These are phyloP conservation scores for Phoma herbarum DNA, from an alignment of 2,329 filamentous ascomycete species.

Conservation along the genomic window DNA sequence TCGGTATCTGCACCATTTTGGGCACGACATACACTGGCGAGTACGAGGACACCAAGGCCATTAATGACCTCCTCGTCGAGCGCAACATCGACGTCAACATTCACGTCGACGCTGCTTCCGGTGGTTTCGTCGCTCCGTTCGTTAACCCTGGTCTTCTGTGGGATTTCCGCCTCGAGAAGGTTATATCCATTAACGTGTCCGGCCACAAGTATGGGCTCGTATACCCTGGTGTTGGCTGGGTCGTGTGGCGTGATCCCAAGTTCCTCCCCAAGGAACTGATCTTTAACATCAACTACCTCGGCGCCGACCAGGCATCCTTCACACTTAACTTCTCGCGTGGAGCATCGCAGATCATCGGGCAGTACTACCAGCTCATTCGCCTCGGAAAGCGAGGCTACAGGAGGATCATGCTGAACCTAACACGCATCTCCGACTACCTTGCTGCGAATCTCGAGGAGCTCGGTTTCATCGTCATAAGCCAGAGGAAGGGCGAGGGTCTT, in stretches of 20 bases:
- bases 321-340: conserved; percentile 98
- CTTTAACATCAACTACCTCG: conserved; percentile 99
- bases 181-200: conserved; percentile 92
- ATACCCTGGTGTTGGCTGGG: conserved; percentile 94
- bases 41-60: conserved; percentile 87
- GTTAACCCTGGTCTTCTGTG: conserved; percentile 83
- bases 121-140: conserved; percentile 93
- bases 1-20: conserved; percentile 89
- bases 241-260: conserved; percentile 82
- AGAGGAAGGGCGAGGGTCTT: conserved; percentile 78
- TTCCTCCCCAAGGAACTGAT: conserved; percentile 80
- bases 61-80: conserved; percentile 86
- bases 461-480: conserved; percentile 88
- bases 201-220: conserved; percentile 84
- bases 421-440: conserved; percentile 87
- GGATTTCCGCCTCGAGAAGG: conserved; percentile 90
- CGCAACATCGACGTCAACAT: conserved; percentile 82
- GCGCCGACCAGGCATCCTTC: conserved; percentile 93
- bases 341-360: conserved; percentile 91
- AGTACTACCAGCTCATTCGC: conserved; percentile 97
- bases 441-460: conserved; percentile 74
- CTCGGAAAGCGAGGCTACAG: conserved; percentile 92
- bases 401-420: conserved; percentile 93
- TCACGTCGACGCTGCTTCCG: conserved; percentile 91
- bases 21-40: conserved; percentile 96